Evolutionary conservation across 345 rosid genomes (phyloP).

Genomic region (Populus alba): DNA sequence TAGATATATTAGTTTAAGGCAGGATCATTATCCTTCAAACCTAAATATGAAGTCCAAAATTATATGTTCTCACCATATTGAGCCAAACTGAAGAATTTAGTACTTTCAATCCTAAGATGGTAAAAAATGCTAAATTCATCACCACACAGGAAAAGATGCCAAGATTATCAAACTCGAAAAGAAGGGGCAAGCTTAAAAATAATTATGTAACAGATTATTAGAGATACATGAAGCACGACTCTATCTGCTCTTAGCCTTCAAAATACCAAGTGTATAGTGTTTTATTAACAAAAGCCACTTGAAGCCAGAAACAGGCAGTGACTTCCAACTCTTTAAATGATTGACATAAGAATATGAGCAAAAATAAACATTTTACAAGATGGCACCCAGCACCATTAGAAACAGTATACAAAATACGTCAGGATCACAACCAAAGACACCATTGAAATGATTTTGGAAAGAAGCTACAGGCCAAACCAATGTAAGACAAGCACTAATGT

Average conservation of each 20-base stretch:
- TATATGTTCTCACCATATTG: neutral
- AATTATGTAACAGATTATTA: neutral
- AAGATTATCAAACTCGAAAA: neutral
- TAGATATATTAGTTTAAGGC: neutral
- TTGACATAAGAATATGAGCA: neutral
- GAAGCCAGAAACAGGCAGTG: neutral
- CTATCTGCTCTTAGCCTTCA: neutral
- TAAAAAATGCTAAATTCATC: neutral
- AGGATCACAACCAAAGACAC: neutral
- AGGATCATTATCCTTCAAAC: neutral
- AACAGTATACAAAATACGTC: neutral
- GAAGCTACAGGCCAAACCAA: neutral
- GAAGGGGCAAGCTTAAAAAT: neutral
- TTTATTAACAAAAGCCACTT: neutral
- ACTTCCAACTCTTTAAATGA: neutral
- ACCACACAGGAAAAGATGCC: neutral
- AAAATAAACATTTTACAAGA: neutral
- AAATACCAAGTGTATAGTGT: neutral
- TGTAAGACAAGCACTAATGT: neutral
- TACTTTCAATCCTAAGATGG: neutral
- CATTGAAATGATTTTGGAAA: neutral
- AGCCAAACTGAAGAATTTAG: neutral
- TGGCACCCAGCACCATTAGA: neutral
- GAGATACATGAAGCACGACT: neutral
- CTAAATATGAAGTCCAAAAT: neutral